Base-by-base conservation (phyloP, 2,329 filamentous ascomycete genomes). In the Calonectria pseudoreteaudii region DNA sequence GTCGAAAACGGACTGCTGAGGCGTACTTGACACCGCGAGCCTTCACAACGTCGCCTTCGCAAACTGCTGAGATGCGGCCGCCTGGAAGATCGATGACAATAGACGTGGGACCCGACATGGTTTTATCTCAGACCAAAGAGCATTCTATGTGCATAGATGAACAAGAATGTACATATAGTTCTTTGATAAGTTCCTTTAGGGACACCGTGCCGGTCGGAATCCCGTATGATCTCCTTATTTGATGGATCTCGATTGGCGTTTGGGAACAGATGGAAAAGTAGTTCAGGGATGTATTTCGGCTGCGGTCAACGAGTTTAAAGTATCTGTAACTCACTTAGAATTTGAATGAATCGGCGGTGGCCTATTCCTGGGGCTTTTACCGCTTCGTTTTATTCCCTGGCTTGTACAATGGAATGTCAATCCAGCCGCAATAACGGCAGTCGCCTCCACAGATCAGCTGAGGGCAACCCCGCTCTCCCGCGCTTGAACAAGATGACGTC, bases 291-390 rank as follows among this genome's bases (percentile, higher is more conserved):
- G 5, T 9, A n/a, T 47, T 47, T 47, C 23, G 7, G 41, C 41
- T 2, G 23, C 2, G 3, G 20, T 9, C 20, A 47, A 6, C 10
- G 6, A 1, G 7, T 2, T 14, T 9, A 5, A 4, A 3, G 41
- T 47, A n/a, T 10, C 41, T 4, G 10, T 8, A n/a, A 8, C 36
- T 7, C 14, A 8, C 13, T 6, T 7, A 41, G 16, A 16, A 8
- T 13, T 41, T 20, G 13, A 2, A 41, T 18, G 20, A 6, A 3
- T 7, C 41, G 20, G 41, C 20, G 8, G 20, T 47, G 8, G 20
- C 4, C 10, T n/a, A 0, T 7, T 14, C 0, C 7, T 4, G 3
- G 41, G 41, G 41, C 3, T 23, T 47, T 47, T 47, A 11, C 41
- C 6, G 11, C 8, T 47, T 47, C 20, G 41, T n/a, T n/a, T 9